Conservation (phyloP, 2,329 filamentous ascomycete genomes). For the Talaromyces funiculosus region DNA sequence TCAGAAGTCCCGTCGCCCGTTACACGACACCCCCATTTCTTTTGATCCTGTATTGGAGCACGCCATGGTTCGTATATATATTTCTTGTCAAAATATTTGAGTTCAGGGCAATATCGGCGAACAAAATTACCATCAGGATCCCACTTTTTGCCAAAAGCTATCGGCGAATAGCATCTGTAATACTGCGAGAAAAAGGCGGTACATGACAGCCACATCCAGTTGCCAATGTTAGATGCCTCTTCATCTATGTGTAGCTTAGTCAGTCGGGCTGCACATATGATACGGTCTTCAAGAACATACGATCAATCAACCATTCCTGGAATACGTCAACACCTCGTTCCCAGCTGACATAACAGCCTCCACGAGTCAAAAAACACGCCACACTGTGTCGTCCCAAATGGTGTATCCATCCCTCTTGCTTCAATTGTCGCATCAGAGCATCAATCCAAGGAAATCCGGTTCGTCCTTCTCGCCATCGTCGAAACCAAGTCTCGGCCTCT, state of each 20-base stretch:
- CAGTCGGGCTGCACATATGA: neutral
- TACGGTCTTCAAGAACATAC: conserved; percentile 13
- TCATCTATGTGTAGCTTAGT: neutral
- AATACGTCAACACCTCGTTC: conserved; percentile 74
- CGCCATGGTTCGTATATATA: conserved; percentile 65
- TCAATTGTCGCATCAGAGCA: conserved; percentile 70
- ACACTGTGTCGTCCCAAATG: conserved; percentile 73
- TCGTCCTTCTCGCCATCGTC: conserved; percentile 61
- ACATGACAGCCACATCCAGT: conserved; percentile 56
- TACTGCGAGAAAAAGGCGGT: conserved; percentile 57
- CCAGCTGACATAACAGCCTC: conserved; percentile 74
- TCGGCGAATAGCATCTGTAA: conserved; percentile 42
- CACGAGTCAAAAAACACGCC: conserved; percentile 73
- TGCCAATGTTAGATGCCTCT: conserved; percentile 23
- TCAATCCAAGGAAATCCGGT: conserved; percentile 80
- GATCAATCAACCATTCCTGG: conserved; percentile 68
- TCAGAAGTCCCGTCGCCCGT: conserved; percentile 48
- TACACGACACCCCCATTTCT: conserved; percentile 59
- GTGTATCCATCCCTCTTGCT: conserved; percentile 70
- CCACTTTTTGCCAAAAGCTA: conserved; percentile 71
- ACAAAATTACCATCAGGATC: conserved; percentile 61
- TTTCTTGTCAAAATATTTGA: conserved; percentile 57
- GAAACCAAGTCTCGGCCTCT: conserved; percentile 60
- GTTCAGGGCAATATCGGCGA: conserved; percentile 61
- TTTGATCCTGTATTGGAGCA: conserved; percentile 62